phyloP scores from a whole-genome alignment of 306 rosid genomes.

The Sechiopsis laciniata region DNA sequence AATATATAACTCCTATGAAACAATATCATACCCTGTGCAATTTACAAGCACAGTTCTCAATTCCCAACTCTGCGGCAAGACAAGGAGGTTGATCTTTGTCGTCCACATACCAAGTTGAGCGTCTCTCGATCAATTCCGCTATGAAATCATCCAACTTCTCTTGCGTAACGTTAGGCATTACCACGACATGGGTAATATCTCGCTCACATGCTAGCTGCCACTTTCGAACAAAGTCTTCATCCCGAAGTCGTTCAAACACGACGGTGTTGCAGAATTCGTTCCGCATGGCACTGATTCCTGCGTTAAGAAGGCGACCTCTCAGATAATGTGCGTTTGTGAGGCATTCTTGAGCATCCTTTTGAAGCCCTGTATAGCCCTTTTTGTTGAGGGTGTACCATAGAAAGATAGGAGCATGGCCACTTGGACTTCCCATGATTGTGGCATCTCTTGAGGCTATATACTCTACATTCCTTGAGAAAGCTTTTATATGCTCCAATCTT shows the following conservation, averaged over 20 bases:
- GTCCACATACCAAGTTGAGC: slow-evolving; percentile 33
- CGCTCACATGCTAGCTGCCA: slow-evolving; percentile 68
- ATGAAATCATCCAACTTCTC: slow-evolving; percentile 48
- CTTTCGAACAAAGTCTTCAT: slow-evolving; percentile 28
- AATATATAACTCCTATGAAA: background rate
- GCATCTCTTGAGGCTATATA: slow-evolving; percentile 63
- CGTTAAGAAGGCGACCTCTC: slow-evolving; percentile 31
- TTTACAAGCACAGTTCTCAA: slow-evolving; percentile 39
- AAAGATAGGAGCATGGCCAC: slow-evolving; percentile 66
- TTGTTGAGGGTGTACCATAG: slow-evolving; percentile 57
- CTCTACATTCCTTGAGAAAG: slow-evolving; percentile 50
- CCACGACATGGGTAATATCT: slow-evolving; percentile 53
- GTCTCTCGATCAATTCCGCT: slow-evolving; percentile 31
- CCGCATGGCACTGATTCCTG: slow-evolving; percentile 53
- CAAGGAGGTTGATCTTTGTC: slow-evolving; percentile 35
- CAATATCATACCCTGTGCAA: slow-evolving; percentile 23
- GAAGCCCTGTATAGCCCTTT: slow-evolving; percentile 36
- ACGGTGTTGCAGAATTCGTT: slow-evolving; percentile 56
- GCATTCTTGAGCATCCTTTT: slow-evolving; percentile 59
- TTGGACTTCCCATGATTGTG: slow-evolving; percentile 67
- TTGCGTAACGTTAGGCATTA: slow-evolving; percentile 47
- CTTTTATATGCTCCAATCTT: slow-evolving; percentile 44
- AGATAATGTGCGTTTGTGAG: slow-evolving; percentile 54
- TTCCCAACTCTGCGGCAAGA: slow-evolving; percentile 41
- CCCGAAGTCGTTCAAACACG: slow-evolving; percentile 41